Evolutionary conservation across 176 grass and related monocot genomes (phyloP).

Genomic region (Bromus sterilis): DNA sequence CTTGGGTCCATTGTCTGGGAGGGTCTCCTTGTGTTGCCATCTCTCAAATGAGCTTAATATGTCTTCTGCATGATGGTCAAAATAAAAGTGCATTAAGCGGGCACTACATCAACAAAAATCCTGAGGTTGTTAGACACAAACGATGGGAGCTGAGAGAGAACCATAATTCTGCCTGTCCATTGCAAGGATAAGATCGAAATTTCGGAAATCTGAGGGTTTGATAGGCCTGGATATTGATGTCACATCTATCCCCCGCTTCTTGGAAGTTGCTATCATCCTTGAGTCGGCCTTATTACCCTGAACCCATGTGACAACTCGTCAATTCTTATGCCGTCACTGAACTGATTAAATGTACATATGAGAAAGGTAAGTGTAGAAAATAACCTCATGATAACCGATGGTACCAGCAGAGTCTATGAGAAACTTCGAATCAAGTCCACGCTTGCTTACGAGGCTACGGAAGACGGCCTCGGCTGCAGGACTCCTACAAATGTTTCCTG

Average conservation of each 20-base stretch:
- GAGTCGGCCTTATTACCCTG: slow-evolving; percentile 77
- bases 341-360: background rate
- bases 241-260: slow-evolving; percentile 79
- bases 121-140: background rate
- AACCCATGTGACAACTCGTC: background rate
- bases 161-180: slow-evolving; percentile 98
- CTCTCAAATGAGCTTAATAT: slow-evolving; percentile 81
- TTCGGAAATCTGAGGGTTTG: slow-evolving; percentile 73
- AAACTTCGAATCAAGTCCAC: slow-evolving; percentile 62
- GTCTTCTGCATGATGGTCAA: slow-evolving; percentile 55
- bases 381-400: slow-evolving; percentile 88
- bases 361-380: background rate
- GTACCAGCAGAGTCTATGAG: slow-evolving; percentile 88
- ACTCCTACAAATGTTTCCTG: slow-evolving; percentile 96
- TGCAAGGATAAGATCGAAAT: slow-evolving; percentile 88
- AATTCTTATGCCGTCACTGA: background rate
- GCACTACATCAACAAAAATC: background rate
- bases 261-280: slow-evolving; percentile 80
- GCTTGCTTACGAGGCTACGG: slow-evolving; percentile 58
- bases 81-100: slow-evolving; percentile 19
- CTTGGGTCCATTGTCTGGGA: slow-evolving; percentile 59
- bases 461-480: slow-evolving; percentile 89
- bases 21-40: slow-evolving; percentile 80
- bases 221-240: slow-evolving; percentile 89
- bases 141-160: slow-evolving; percentile 12